These are phyloP conservation scores for Penicillium sp. DNA, from an alignment of 2,329 filamentous ascomycete species.

Conservation along the genomic window DNA sequence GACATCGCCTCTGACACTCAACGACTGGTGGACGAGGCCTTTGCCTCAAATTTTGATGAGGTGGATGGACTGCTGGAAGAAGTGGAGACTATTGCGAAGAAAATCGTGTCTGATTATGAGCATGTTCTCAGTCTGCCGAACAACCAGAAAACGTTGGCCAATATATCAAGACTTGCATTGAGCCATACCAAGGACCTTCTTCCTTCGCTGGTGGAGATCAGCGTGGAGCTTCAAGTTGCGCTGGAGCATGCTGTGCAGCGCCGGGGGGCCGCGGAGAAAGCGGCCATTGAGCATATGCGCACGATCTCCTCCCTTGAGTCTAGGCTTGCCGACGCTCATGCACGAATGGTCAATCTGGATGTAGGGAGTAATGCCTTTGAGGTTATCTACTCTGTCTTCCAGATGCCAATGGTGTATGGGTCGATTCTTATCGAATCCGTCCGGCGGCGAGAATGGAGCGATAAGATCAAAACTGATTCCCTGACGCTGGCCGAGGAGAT, in stretches of 20 bases:
- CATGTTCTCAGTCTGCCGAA: constrained; percentile 68
- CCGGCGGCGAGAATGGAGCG: constrained; percentile 81
- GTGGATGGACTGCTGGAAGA: constrained; percentile 72
- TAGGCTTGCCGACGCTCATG: constrained; percentile 68
- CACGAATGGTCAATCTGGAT: constrained; percentile 68
- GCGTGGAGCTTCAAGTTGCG: constrained; percentile 53
- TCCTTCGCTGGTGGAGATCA: constrained; percentile 58
- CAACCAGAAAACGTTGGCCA: constrained; percentile 62
- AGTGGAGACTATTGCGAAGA: constrained; percentile 79
- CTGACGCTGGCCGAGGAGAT: constrained; percentile 88
- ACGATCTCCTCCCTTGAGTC: constrained; percentile 77
- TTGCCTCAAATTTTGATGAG: constrained; percentile 60
- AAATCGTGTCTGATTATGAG: constrained; percentile 82
- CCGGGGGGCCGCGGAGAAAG: constrained; percentile 65
- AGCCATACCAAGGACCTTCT: constrained; percentile 63
- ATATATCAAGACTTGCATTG: constrained; percentile 63
- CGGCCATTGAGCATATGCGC: constrained; percentile 73
- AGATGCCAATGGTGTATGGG: constrained; percentile 85
- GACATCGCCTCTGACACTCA: constrained; percentile 59
- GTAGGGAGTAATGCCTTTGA: constrained; percentile 80
- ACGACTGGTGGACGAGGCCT: constrained; percentile 36
- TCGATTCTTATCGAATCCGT: constrained; percentile 84
- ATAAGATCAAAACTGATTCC: constrained; percentile 85
- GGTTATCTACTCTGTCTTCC: constrained; percentile 72
- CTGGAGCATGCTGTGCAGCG: constrained; percentile 55